These are phyloP conservation scores for Calonectria pteridis DNA, from an alignment of 2,329 filamentous ascomycete species.

Conservation along the genomic window DNA sequence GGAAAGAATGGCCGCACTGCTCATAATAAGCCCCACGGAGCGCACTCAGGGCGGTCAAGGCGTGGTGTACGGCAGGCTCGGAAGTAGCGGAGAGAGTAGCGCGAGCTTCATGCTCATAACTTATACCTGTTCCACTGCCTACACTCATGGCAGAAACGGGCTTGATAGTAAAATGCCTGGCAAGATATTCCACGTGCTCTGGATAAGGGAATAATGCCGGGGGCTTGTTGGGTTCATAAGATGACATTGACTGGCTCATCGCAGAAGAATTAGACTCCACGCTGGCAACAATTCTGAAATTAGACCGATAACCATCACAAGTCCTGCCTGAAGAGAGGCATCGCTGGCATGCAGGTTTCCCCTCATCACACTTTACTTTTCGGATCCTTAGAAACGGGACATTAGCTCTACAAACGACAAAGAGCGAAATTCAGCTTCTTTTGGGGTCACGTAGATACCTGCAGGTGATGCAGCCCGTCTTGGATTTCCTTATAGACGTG, in stretches of 20 bases:
- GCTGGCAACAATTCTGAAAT: neutral
- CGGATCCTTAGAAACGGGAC: neutral
- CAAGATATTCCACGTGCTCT: neutral
- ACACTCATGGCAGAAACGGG: neutral
- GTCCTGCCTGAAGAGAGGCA: conserved; percentile 3
- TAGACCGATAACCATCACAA: neutral
- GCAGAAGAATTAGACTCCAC: neutral
- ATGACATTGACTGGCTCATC: neutral
- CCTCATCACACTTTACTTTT: conserved; percentile 22
- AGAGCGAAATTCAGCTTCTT: neutral
- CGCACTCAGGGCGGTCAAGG: neutral
- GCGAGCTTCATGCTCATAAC: conserved; percentile 14
- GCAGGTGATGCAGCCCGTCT: neutral
- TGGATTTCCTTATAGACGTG: neutral
- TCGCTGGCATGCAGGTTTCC: neutral
- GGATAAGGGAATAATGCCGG: neutral
- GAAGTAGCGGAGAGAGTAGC: conserved; percentile 11
- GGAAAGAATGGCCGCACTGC: neutral
- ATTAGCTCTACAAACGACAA: neutral
- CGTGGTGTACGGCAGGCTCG: conserved; percentile 17
- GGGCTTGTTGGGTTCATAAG: neutral
- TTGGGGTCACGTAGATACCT: neutral
- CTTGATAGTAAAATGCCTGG: neutral
- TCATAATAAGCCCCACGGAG: neutral
- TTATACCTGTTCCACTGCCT: neutral